Conservation (phyloP, 805 yeast genomes). For the Saccharomycopsis selenospora region DNA sequence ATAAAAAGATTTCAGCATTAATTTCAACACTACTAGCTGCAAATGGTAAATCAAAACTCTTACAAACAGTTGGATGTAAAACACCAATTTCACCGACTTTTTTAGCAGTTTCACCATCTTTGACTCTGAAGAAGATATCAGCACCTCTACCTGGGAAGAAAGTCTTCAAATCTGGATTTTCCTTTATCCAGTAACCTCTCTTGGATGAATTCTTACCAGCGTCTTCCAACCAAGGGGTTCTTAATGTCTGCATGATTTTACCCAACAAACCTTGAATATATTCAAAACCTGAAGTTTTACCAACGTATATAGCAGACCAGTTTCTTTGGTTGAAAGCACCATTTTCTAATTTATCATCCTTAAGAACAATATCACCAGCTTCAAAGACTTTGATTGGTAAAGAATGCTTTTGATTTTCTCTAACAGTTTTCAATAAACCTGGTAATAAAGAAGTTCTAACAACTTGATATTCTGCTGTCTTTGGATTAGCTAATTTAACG, state of each 20-base stretch:
- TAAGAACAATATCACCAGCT: slow-evolving; percentile 88
- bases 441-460: slow-evolving; percentile 93
- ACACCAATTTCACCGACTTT: slow-evolving; percentile 86
- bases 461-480: slow-evolving; percentile 94
- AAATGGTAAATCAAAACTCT: slow-evolving; percentile 79
- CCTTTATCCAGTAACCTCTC: slow-evolving; percentile 85
- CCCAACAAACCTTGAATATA: slow-evolving; percentile 90
- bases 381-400: slow-evolving; percentile 94
- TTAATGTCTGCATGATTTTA: slow-evolving; percentile 91
- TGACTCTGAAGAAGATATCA: slow-evolving; percentile 63
- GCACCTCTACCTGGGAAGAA: slow-evolving; percentile 99
- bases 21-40: slow-evolving; percentile 91
- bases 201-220: slow-evolving; percentile 37
- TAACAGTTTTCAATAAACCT: slow-evolving; percentile 89
- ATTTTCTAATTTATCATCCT: slow-evolving; percentile 73
- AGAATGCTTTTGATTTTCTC: slow-evolving; percentile 93
- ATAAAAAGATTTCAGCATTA: slow-evolving; percentile 81
- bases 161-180: slow-evolving; percentile 57
- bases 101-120: slow-evolving; percentile 47
- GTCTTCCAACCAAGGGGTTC: slow-evolving; percentile 73
- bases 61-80: slow-evolving; percentile 89
- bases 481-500: slow-evolving; percentile 91
- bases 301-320: slow-evolving; percentile 92
- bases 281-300: slow-evolving; percentile 94
- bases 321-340: slow-evolving; percentile 87